phyloP scores from a whole-genome alignment of 2,329 filamentous ascomycete species.

The Ophiostoma pallidulum region DNA sequence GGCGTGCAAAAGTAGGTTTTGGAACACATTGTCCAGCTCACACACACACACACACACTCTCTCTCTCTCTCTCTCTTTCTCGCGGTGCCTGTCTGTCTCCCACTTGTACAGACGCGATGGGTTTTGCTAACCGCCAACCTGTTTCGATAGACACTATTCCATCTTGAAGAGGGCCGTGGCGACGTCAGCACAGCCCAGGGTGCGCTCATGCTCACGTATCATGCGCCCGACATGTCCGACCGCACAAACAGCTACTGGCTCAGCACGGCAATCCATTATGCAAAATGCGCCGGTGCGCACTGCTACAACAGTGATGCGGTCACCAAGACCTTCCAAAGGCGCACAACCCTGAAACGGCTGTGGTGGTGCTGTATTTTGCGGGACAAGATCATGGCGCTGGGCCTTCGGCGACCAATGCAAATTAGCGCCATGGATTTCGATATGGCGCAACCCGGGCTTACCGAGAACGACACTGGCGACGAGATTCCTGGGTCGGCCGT shows the following conservation, averaged over 20 bases:
- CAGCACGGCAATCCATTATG: slow-evolving; percentile 10
- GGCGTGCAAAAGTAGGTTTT: slow-evolving; percentile 19
- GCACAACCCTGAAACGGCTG: slow-evolving; percentile 71
- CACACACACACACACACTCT: too few species aligned
- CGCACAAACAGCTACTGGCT: slow-evolving; percentile 12
- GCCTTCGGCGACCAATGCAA: slow-evolving; percentile 82
- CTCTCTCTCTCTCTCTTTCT: too few species aligned
- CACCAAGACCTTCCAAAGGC: slow-evolving; percentile 50
- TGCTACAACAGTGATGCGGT: not conserved
- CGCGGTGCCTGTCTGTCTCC: too few species aligned
- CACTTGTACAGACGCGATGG: too few species aligned
- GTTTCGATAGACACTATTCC: slow-evolving; percentile 30
- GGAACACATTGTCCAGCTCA: too few species aligned
- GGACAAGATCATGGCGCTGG: slow-evolving; percentile 80
- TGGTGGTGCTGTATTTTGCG: slow-evolving; percentile 98
- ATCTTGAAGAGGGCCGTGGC: slow-evolving; percentile 33
- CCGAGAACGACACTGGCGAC: slow-evolving; percentile 71
- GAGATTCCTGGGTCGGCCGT: slow-evolving; percentile 27
- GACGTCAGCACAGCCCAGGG: slow-evolving; percentile 31
- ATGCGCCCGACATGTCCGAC: slow-evolving; percentile 19
- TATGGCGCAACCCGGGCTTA: slow-evolving; percentile 63
- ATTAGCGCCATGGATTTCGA: slow-evolving; percentile 91
- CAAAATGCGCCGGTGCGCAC: slow-evolving; percentile 6
- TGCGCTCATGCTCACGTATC: slow-evolving; percentile 34
- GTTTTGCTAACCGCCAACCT: too few species aligned